These are phyloP conservation scores for Mitragyna speciosa DNA, from an alignment of 257 asterid genomes.

Conservation along the genomic window DNA sequence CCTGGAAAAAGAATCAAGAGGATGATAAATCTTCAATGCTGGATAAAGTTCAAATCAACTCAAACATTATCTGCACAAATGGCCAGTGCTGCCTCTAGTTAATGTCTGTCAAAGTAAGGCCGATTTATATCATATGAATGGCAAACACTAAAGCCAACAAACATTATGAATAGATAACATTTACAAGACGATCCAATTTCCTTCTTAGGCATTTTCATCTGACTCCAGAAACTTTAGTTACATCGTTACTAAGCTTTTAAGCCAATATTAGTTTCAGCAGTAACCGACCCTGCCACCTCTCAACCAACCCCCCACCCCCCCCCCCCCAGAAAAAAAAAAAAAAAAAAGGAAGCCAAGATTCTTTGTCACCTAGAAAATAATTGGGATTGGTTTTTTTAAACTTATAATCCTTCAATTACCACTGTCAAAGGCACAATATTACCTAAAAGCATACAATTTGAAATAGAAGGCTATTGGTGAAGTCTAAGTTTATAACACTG, in stretches of 20 bases:
- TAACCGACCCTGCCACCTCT: too few species aligned
- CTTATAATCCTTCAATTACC: not conserved
- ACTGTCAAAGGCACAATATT: not conserved
- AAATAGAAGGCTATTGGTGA: not conserved
- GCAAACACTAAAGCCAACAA: not conserved
- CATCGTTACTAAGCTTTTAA: not conserved
- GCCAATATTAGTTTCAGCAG: not conserved
- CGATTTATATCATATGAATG: not conserved
- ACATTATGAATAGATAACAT: not conserved
- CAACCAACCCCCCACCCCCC: too few species aligned
- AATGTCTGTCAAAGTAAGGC: not conserved
- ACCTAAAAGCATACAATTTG: not conserved
- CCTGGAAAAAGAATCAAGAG: slow-evolving; percentile 43
- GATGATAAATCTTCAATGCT: slow-evolving; percentile 6
- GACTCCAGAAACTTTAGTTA: not conserved
- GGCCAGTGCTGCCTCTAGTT: not conserved
- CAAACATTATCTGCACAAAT: not conserved
- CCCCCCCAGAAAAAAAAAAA: too few species aligned
- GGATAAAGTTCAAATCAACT: not conserved
- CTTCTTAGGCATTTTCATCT: not conserved
- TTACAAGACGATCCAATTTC: not conserved
- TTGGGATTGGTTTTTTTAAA: too few species aligned
- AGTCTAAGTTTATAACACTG: not conserved
- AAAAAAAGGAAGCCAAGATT: not conserved
- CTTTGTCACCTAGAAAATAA: not conserved